phyloP scores from a whole-genome alignment of 2,329 filamentous ascomycete genomes.

The Paramyrothecium roridum region DNA sequence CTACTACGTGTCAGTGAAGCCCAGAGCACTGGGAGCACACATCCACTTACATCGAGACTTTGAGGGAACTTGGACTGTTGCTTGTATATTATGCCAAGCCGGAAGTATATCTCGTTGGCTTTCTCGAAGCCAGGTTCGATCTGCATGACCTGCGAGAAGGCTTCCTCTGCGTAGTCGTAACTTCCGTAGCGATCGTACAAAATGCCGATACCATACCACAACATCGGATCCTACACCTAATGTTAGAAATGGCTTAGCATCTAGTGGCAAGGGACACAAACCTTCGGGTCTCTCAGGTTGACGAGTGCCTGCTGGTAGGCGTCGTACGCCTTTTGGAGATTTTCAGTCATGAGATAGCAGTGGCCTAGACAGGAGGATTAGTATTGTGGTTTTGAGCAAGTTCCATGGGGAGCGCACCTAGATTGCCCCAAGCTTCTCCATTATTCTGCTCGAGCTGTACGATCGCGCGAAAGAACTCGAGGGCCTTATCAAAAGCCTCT shows the following conservation, averaged over 20 bases:
- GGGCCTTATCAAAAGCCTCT: slow-evolving; percentile 89
- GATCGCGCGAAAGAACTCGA: slow-evolving; percentile 89
- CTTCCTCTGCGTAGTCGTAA: slow-evolving; percentile 94
- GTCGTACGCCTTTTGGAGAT: slow-evolving; percentile 92
- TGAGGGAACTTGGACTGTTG: slow-evolving; percentile 92
- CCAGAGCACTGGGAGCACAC: not conserved
- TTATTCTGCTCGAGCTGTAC: slow-evolving; percentile 85
- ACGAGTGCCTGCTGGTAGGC: slow-evolving; percentile 95
- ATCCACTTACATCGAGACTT: slow-evolving; percentile 74
- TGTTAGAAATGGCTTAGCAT: slow-evolving; percentile 6
- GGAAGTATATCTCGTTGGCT: slow-evolving; percentile 98
- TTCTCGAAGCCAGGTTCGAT: slow-evolving; percentile 98
- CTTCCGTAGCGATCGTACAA: slow-evolving; percentile 96
- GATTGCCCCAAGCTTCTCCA: slow-evolving; percentile 93
- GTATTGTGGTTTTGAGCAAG: not conserved
- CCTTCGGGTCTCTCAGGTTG: slow-evolving; percentile 89
- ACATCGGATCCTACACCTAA: slow-evolving; percentile 72
- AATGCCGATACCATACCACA: slow-evolving; percentile 99
- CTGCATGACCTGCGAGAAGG: slow-evolving; percentile 97
- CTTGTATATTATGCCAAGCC: slow-evolving; percentile 99
- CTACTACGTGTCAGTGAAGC: slow-evolving; percentile 38
- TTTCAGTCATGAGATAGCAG: slow-evolving; percentile 98
- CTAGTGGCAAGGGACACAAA: slow-evolving; percentile 33
- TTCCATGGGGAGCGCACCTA: slow-evolving; percentile 58
- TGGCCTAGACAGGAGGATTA: slow-evolving; percentile 59